Conservation (phyloP, 371 early-diverging fungal genomes). For the Mucor lusitanicus region DNA sequence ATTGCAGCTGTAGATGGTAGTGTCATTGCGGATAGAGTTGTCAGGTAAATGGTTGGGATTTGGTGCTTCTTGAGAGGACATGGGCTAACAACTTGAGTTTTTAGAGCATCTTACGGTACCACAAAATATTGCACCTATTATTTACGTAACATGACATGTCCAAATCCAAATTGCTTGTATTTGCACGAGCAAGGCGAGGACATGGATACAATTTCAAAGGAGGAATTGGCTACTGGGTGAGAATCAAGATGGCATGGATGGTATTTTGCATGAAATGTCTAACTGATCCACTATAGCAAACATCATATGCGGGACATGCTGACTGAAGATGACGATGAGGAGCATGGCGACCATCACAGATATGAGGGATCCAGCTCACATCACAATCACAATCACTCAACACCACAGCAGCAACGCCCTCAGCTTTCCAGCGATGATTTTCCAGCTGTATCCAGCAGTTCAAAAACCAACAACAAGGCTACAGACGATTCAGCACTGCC, state of each 20-base stretch:
- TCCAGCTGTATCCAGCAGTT: slow-evolving; percentile 6
- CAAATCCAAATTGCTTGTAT: slow-evolving; percentile 82
- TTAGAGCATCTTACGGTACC: slow-evolving; percentile 83
- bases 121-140: slow-evolving; percentile 91
- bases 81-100: not conserved
- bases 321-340: slow-evolving; percentile 17
- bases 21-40: slow-evolving; percentile 77
- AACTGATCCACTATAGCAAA: slow-evolving; percentile 8
- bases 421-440: slow-evolving; percentile 16
- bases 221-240: slow-evolving; percentile 50
- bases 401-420: slow-evolving; percentile 7
- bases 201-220: slow-evolving; percentile 69
- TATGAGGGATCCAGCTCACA: not conserved
- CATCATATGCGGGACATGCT: slow-evolving; percentile 21
- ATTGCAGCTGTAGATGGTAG: slow-evolving; percentile 92
- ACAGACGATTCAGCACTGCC: slow-evolving; percentile 60
- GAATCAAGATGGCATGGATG: not conserved
- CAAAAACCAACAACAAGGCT: not conserved
- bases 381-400: not conserved
- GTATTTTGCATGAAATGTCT: not conserved
- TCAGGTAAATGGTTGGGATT: slow-evolving; percentile 52
- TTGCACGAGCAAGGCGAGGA: slow-evolving; percentile 89
- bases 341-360: slow-evolving; percentile 20
- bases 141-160: slow-evolving; percentile 77
- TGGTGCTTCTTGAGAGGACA: not conserved